Evolutionary conservation across 129 eudicot species (phyloP), one percentile per base, ranked within the genome.

Genomic region (Erigeron canadensis): DNA sequence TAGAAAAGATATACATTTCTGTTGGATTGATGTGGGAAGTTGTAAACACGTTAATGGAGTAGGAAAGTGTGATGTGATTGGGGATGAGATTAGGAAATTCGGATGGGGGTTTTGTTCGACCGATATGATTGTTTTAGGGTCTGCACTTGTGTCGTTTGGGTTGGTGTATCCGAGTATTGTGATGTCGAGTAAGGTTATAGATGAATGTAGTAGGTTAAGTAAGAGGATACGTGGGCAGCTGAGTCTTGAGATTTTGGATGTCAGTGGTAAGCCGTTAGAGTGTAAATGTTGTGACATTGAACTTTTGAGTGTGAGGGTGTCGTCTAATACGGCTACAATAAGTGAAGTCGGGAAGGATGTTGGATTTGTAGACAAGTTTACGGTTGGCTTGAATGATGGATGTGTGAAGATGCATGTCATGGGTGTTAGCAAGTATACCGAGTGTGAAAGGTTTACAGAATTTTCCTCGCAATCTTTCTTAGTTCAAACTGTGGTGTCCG

Each of bases 31-130:
- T 66, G 76, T 86, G 45, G 59, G 38, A 37, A 71, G 48, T 51
- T 77, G 66, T 5, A 28, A 28, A 28, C 39, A 23, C 56, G 19
- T 12, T 34, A 58, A 71, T 79, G 79, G 75, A 34, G 63, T 10
- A 67, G 73, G 13, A 55, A 55, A 73, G 28, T 51, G 75, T 60
- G 74, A 37, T 18, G 62, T 42, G 37, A 51, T 89, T 62, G 66
- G 59, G 60, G 72, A 69, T 56, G 85, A 80, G 53, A 60, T 87
- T 69, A 71, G 76, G 79, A 82, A 77, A 34, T 84, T 84, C 64
- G 93, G 92, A 40, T 94, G 96, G 95, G 89, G 97, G 0, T 84
- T 81, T 84, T 87, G 96, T 80, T 89, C 91, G 2, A 73, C 84
- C 0, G 85, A 90, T 59, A 69, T 79, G 2, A 83, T 88, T 84